Conservation (phyloP, 345 rosid species). For the Pelargonium nanum region DNA sequence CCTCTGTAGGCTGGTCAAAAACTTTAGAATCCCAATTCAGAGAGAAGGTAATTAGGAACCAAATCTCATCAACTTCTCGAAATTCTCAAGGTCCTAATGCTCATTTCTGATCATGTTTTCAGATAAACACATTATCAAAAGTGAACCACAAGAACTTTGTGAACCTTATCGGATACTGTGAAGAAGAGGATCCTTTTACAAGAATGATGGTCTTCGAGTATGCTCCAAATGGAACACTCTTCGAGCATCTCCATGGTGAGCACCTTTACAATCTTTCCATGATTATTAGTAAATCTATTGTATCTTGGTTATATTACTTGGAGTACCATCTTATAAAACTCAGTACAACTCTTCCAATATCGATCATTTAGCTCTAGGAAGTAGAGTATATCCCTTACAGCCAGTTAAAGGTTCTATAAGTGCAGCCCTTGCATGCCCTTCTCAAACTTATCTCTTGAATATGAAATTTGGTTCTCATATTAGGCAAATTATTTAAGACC, state of each 20-base stretch:
- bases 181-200: constrained; percentile 67
- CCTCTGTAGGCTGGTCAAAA: constrained; percentile 61
- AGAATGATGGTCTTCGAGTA: constrained; percentile 94
- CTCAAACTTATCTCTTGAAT: too few relatives aligned
- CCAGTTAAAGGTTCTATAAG: too few relatives aligned
- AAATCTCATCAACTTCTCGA: neutral
- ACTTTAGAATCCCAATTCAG: constrained; percentile 52
- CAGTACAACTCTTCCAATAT: too few relatives aligned
- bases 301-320: neutral
- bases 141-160: constrained; percentile 88
- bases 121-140: constrained; percentile 70
- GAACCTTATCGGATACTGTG: constrained; percentile 81
- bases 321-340: neutral
- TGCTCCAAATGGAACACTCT: constrained; percentile 92
- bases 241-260: constrained; percentile 89
- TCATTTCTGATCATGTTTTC: constrained; percentile 18
- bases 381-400: too few relatives aligned
- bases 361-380: too few relatives aligned
- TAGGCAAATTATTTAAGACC: neutral
- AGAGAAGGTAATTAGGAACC: constrained; percentile 48
- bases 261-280: constrained; percentile 6
- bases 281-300: neutral
- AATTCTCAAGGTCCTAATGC: constrained; percentile 4
- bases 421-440: too few relatives aligned
- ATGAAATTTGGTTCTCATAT: too few relatives aligned